A percentile compares a stretch with the other conserved stretches of the same genome.
Conservation (phyloP, 2,329 filamentous ascomycete species). For the Trichoderma sp. region DNA sequence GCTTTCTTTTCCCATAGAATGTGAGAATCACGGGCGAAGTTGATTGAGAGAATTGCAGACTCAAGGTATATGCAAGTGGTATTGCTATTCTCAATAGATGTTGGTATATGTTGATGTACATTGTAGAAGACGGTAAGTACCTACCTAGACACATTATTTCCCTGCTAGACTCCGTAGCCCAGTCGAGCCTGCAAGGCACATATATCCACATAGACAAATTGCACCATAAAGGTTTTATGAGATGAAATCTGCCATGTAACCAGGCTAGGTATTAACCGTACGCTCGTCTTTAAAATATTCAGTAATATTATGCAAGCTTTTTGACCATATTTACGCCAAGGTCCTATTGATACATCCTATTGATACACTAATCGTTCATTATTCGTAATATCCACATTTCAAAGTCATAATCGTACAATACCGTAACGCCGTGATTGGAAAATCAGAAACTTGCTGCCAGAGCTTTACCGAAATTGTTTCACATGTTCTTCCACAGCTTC, state of each 20-base stretch:
- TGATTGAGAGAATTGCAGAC: no score
- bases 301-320: neutral
- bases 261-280: no score
- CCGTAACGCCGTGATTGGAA: neutral
- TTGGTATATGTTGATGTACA: no score
- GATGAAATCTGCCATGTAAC: neutral
- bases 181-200: no score
- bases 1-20: no score
- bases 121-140: no score
- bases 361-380: neutral
- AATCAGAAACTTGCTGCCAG: neutral
- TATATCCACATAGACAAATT: neutral
- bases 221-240: neutral
- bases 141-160: no score
- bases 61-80: no score
- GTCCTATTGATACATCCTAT: neutral
- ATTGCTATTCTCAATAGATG: no score
- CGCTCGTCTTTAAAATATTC: no score
- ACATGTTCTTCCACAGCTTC: conserved; percentile 18
- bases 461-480: conserved; percentile 18
- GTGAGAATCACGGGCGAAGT: no score
- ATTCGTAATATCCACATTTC: neutral
- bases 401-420: neutral
- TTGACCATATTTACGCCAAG: neutral
- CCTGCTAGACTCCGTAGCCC: no score